Evolutionary conservation across 768 basidiomycete genomes (phyloP).

Genomic region (Kwoniella sp.): DNA sequence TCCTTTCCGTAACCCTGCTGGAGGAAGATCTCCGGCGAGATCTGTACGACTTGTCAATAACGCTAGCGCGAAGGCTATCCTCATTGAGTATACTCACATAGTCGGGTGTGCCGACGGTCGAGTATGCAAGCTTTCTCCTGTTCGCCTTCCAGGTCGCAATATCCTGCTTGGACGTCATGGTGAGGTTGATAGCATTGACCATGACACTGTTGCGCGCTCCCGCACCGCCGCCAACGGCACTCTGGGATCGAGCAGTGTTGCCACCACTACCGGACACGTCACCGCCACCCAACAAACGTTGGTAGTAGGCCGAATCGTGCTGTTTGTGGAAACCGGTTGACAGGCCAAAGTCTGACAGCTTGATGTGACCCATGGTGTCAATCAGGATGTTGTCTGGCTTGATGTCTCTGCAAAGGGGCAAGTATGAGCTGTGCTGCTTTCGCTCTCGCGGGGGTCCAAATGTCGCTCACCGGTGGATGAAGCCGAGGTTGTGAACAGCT

Average conservation of each 20-base stretch:
- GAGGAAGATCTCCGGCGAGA: constrained; percentile 93
- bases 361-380: constrained; percentile 94
- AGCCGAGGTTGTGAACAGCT: constrained; percentile 92
- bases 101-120: constrained; percentile 95
- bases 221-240: constrained; percentile 12
- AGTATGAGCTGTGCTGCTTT: background rate
- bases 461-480: constrained; percentile 80
- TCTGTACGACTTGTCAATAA: constrained; percentile 47
- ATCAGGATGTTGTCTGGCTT: constrained; percentile 99
- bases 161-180: constrained; percentile 75
- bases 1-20: constrained; percentile 97
- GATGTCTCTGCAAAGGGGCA: constrained; percentile 67
- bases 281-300: constrained; percentile 70
- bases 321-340: constrained; percentile 99
- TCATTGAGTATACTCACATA: constrained; percentile 51
- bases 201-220: constrained; percentile 82
- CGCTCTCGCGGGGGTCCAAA: background rate
- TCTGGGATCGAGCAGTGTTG: constrained; percentile 4
- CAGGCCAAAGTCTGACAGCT: constrained; percentile 95
- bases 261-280: constrained; percentile 36
- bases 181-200: constrained; percentile 95
- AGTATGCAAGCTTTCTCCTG: constrained; percentile 91
- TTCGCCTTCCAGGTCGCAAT: constrained; percentile 99
- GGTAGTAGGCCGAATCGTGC: constrained; percentile 93
- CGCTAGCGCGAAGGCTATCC: background rate